Conservation (phyloP, 176 grass and related monocot species). For the Dendrocalamus sinicus region DNA sequence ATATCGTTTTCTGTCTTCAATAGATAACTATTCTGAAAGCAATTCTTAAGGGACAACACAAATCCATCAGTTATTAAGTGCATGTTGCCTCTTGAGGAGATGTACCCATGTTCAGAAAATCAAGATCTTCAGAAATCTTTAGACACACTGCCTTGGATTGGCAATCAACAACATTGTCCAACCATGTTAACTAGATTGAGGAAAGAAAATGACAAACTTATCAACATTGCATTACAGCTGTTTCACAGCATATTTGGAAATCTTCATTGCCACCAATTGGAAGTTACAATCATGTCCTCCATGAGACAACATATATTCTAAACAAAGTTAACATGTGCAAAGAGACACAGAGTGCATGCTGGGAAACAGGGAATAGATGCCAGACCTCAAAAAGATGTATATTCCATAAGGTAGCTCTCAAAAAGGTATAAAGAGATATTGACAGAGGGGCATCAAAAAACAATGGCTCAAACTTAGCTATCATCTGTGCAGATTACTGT, state of each 20-base stretch:
- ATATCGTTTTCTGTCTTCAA: not conserved
- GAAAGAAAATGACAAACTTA: not conserved
- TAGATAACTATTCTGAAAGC: not conserved
- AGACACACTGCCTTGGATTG: not conserved
- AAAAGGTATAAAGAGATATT: slow-evolving; percentile 8
- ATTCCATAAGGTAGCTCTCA: slow-evolving; percentile 12
- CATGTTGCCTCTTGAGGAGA: not conserved
- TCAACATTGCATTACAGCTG: not conserved
- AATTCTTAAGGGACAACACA: not conserved
- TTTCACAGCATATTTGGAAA: not conserved
- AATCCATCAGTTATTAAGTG: not conserved
- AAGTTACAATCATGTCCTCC: not conserved
- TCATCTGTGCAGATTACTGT: not conserved
- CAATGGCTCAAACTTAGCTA: slow-evolving; percentile 25
- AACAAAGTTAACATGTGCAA: not conserved
- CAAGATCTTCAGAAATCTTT: not conserved
- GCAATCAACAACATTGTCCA: not conserved
- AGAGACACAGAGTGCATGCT: not conserved
- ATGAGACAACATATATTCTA: not conserved
- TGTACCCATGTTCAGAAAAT: not conserved
- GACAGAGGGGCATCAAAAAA: not conserved
- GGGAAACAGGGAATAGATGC: not conserved
- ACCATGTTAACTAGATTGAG: not conserved
- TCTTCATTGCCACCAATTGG: not conserved
- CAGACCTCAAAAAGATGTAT: not conserved